Conservation (phyloP, 2,329 filamentous ascomycete species). For the Colletotrichum salicis region DNA sequence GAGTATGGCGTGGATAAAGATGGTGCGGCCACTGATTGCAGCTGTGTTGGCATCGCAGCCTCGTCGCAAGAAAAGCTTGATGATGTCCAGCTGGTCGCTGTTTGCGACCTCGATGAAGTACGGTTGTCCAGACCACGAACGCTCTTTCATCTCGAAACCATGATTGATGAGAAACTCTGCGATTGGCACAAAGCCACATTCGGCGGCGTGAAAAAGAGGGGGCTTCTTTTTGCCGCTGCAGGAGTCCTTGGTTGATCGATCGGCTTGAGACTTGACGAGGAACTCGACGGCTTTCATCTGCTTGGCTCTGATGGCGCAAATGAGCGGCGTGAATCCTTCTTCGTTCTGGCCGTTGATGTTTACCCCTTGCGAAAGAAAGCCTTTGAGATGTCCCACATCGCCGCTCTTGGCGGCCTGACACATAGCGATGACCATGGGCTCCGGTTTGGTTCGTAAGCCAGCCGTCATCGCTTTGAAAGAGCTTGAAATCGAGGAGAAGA, state of each 20-base stretch:
- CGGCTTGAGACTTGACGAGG: slow-evolving; percentile 47
- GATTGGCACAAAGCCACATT: slow-evolving; percentile 23
- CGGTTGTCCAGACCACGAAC: slow-evolving; percentile 27
- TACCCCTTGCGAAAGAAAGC: slow-evolving; percentile 47
- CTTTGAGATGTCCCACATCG: slow-evolving; percentile 46
- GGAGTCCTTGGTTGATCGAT: slow-evolving; percentile 36
- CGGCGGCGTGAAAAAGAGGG: slow-evolving; percentile 40
- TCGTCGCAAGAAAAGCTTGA: slow-evolving; percentile 42
- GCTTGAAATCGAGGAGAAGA: slow-evolving; percentile 45
- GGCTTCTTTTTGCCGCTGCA: slow-evolving; percentile 36
- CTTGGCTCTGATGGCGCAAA: slow-evolving; percentile 47
- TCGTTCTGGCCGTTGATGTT: slow-evolving; percentile 51
- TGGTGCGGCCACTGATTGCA: slow-evolving; percentile 44
- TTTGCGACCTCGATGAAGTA: slow-evolving; percentile 33
- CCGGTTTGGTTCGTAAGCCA: slow-evolving; percentile 46
- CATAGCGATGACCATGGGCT: slow-evolving; percentile 49
- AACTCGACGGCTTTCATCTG: slow-evolving; percentile 45
- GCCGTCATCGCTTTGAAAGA: slow-evolving; percentile 50
- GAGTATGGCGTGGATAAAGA: slow-evolving; percentile 44
- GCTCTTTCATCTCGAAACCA: slow-evolving; percentile 35
- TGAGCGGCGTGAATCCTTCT: slow-evolving; percentile 46
- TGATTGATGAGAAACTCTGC: slow-evolving; percentile 33
- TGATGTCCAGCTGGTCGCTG: slow-evolving; percentile 26
- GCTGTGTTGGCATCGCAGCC: slow-evolving; percentile 49
- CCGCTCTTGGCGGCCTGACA: slow-evolving; percentile 48